These are phyloP conservation scores for Hygrocybe coccinea DNA, from an alignment of 768 basidiomycete species.

Conservation along the genomic window DNA sequence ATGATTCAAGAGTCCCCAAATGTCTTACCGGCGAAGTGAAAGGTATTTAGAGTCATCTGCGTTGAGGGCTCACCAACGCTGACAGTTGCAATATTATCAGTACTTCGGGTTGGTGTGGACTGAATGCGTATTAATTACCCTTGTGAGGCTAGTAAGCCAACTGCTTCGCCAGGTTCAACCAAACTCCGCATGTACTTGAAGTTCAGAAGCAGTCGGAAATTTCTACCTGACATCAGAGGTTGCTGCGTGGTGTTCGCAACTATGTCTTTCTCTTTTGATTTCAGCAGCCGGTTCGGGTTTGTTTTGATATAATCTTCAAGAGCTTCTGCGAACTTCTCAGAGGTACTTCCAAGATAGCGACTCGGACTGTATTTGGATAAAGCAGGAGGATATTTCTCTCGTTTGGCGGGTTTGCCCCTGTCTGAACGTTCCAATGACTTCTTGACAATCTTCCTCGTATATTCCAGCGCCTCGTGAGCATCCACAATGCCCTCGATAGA, in stretches of 20 bases:
- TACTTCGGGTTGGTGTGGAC: background rate
- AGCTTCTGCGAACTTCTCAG: conserved; percentile 82
- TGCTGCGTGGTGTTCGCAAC: conserved; percentile 40
- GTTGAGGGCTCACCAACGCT: conserved; percentile 99
- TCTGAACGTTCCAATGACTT: conserved; percentile 45
- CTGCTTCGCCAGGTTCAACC: conserved; percentile 98
- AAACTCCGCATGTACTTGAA: conserved; percentile 90
- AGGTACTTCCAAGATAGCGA: conserved; percentile 81
- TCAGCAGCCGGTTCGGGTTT: conserved; percentile 54
- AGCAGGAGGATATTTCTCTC: conserved; percentile 63
- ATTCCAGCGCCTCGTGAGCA: conserved; percentile 56
- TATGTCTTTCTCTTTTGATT: conserved; percentile 32
- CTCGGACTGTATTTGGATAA: conserved; percentile 75
- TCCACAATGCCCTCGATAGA: conserved; percentile 56
- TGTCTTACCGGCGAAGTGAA: conserved; percentile 90
- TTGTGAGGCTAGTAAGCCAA: conserved; percentile 93
- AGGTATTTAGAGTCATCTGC: conserved; percentile 99
- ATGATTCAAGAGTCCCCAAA: background rate
- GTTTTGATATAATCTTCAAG: conserved; percentile 73
- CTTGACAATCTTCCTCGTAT: conserved; percentile 92
- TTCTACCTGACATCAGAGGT: conserved; percentile 41
- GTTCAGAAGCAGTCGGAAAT: conserved; percentile 82
- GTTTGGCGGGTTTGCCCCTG: conserved; percentile 42
- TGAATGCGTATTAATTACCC: conserved; percentile 51
- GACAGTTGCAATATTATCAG: background rate